Base-by-base conservation (phyloP, 345 rosid species). In the Eucalyptus paniculata region DNA sequence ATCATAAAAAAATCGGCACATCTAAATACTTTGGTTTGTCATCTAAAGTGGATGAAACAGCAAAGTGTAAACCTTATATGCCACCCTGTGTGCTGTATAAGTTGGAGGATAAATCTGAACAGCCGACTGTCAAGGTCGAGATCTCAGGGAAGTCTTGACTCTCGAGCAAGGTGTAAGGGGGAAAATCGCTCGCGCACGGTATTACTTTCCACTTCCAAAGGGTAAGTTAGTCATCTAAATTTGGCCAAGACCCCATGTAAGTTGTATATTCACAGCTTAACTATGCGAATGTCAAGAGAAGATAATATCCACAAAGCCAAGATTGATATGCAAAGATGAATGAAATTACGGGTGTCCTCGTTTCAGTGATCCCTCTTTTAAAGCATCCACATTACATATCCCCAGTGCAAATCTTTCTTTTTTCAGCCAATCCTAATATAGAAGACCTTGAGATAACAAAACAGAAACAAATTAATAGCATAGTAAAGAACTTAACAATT, bases 401-500 rank as follows among this genome's bases (percentile, higher is more conserved):
- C 30, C 62, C 62, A 62, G 32, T 28, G 16, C 69, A 62, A 62
- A 28, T 62, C 69, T 28, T 62, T 62, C 69, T 62, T 62, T 62
- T 28, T 62, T 62, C 34, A 62, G 69, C 69, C 32, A 62, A 28
- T 62, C 34, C 32, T 28, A 30, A 28, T 30, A 62, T 16, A 28
- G 16, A 62, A 62, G 34, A 28, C 34, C 18, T 12, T 30, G 69
- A 62, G 32, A 62, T 62, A 28, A 62, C 69, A 62, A 62, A 62
- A 62, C 69, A 62, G 69, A 62, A 62, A 62, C 69, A 62, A 12
- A 62, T 28, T 62, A 96, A 96, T 91, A 95, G 24, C 12, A 67
- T 89, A 87, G 94, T 58, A 65, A 96, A 88, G 88, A 96, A 94
- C 89, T 93, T 93, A 34, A 92, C 89, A 89, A 87, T 77, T 92